A percentile compares a stretch with the other conserved stretches of the same genome.
phyloP scores from a whole-genome alignment of 1,284 basidiomycete genomes.

The Trametes hirsuta region DNA sequence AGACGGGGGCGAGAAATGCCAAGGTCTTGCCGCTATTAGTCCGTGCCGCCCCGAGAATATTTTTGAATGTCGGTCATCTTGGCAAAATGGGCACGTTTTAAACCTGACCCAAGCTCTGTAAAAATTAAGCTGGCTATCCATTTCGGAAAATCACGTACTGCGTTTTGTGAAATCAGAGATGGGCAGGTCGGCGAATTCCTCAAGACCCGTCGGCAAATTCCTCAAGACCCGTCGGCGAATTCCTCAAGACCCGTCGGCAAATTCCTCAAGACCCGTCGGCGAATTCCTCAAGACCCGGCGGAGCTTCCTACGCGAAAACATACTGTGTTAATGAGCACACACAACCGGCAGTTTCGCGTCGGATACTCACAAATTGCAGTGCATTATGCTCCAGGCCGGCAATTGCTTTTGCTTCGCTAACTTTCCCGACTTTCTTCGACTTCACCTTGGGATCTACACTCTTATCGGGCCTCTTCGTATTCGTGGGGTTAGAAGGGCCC shows the following conservation, averaged over 20 bases:
- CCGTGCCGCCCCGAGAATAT: constrained; percentile 77
- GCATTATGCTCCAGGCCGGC: constrained; percentile 57
- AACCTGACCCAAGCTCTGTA: constrained; percentile 47
- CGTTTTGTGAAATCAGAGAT: constrained; percentile 71
- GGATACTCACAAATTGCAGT: constrained; percentile 56
- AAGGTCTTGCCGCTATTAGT: constrained; percentile 88
- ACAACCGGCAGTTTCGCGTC: not conserved
- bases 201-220: no score
- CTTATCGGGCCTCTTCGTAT: constrained; percentile 23
- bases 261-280: no score
- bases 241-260: no score
- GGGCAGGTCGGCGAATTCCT: constrained; percentile 55
- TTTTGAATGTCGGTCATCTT: constrained; percentile 87
- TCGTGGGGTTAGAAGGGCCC: constrained; percentile 31
- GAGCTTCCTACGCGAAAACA: constrained; percentile 44
- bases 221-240: constrained; percentile 31
- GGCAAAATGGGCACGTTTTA: constrained; percentile 85
- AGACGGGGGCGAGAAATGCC: constrained; percentile 78
- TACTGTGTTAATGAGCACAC: constrained; percentile 27
- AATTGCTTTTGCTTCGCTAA: constrained; percentile 55
- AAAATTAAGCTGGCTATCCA: not conserved
- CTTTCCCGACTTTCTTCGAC: constrained; percentile 46
- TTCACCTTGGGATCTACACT: constrained; percentile 23
- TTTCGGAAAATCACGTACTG: constrained; percentile 43
- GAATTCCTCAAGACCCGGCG: constrained; percentile 55